Conservation (phyloP, 805 yeast genomes). For the Brettanomyces custersianus region DNA sequence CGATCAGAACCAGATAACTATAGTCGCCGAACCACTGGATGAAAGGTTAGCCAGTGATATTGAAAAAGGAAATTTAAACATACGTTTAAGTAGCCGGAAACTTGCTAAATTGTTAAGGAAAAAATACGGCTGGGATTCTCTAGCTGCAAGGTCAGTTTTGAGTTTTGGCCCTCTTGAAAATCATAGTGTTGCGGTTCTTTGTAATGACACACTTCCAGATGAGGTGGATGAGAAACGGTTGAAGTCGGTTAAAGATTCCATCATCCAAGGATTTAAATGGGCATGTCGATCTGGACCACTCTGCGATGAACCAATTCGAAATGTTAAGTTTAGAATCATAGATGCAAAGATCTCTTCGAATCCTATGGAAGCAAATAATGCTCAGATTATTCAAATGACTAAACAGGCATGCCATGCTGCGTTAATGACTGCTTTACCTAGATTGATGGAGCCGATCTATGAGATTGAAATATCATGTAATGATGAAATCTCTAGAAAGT, state of each 20-base stretch:
- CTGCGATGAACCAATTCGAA: conserved; percentile 74
- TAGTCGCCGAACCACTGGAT: conserved; percentile 70
- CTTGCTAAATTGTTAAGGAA: conserved; percentile 48
- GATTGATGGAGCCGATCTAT: conserved; percentile 76
- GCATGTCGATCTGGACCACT: conserved; percentile 81
- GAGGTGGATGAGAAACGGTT: conserved; percentile 55
- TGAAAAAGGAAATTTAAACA: conserved; percentile 31
- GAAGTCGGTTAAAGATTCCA: conserved; percentile 37
- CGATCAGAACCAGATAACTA: conserved; percentile 47
- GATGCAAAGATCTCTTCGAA: conserved; percentile 46
- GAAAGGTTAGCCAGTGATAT: conserved; percentile 47
- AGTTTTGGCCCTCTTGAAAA: conserved; percentile 52
- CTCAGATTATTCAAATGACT: conserved; percentile 73
- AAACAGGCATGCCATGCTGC: conserved; percentile 82
- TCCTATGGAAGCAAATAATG: conserved; percentile 41
- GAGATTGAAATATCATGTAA: conserved; percentile 50
- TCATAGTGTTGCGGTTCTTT: conserved; percentile 41
- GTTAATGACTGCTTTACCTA: conserved; percentile 67
- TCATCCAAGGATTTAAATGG: conserved; percentile 79
- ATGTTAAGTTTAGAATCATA: conserved; percentile 61
- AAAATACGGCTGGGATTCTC: conserved; percentile 70
- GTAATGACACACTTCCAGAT: conserved; percentile 66
- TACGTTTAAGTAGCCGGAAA: conserved; percentile 29
- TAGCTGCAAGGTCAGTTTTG: conserved; percentile 80
- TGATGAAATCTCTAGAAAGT: conserved; percentile 20